Evolutionary conservation across 2,329 filamentous ascomycete genomes (phyloP).

Genomic region (Esteya vermicola): DNA sequence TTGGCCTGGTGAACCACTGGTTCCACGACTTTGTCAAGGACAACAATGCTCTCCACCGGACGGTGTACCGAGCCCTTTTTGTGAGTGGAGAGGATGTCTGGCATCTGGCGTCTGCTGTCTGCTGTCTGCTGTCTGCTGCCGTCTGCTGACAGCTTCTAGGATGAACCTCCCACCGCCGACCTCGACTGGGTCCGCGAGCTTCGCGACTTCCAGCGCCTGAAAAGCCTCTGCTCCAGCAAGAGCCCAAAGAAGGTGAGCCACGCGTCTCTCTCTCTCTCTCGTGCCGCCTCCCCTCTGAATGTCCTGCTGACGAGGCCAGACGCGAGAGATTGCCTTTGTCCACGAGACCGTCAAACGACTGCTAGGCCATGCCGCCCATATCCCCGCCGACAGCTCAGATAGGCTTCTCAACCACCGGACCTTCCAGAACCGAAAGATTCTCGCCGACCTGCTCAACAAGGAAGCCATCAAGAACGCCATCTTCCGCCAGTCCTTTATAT

Average conservation of each 20-base stretch:
- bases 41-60: conserved; percentile 46
- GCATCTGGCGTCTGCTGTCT: neutral
- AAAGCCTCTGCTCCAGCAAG: conserved; percentile 24
- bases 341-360: conserved; percentile 28
- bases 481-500: conserved; percentile 50
- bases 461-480: conserved; percentile 42
- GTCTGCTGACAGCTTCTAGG: conserved; percentile 13
- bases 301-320: neutral
- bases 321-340: conserved; percentile 29
- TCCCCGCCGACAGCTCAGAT: conserved; percentile 14
- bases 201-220: conserved; percentile 27
- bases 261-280: neutral
- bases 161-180: conserved; percentile 19
- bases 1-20: conserved; percentile 35
- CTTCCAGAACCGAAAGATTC: conserved; percentile 32
- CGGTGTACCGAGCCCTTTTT: conserved; percentile 33
- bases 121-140: neutral
- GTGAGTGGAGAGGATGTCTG: neutral
- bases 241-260: conserved; percentile 23
- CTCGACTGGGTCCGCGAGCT: conserved; percentile 22
- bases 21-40: conserved; percentile 39
- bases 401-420: conserved; percentile 16
- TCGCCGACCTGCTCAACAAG: conserved; percentile 28
- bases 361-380: conserved; percentile 27
- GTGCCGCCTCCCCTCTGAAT: neutral